phyloP scores from a whole-genome alignment of 108 stramenopile species.

The Nitzschia sp. region DNA sequence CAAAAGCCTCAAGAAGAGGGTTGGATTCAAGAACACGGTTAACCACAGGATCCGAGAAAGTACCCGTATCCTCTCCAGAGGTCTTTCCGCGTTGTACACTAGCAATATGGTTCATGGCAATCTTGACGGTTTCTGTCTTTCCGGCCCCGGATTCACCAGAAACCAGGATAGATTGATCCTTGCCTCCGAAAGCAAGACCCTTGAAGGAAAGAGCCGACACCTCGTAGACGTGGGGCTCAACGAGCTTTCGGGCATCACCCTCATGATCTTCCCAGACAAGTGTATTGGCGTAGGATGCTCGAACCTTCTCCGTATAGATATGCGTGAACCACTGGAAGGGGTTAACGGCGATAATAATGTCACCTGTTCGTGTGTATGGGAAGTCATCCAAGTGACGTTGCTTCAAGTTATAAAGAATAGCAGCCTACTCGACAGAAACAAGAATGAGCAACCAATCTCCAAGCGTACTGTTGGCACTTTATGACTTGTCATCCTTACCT shows the following conservation, averaged over 20 bases:
- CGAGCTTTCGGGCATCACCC: constrained; percentile 37
- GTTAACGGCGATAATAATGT: constrained; percentile 93
- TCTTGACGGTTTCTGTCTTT: constrained; percentile 94
- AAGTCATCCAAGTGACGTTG: constrained; percentile 63
- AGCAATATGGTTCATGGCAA: constrained; percentile 89
- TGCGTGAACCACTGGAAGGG: constrained; percentile 89
- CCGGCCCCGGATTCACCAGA: constrained; percentile 92
- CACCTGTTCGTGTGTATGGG: constrained; percentile 92
- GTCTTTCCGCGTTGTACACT: constrained; percentile 61
- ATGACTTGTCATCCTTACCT: constrained; percentile 40
- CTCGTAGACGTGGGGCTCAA: constrained; percentile 83
- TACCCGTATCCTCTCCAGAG: background rate
- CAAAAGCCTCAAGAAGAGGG: constrained; percentile 89
- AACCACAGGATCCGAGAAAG: constrained; percentile 49
- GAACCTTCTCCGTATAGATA: constrained; percentile 72
- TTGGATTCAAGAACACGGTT: constrained; percentile 84
- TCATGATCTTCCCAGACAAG: constrained; percentile 57
- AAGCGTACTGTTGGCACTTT: background rate
- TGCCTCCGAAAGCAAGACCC: constrained; percentile 65
- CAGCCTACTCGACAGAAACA: constrained; percentile 38
- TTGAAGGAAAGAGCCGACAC: constrained; percentile 70
- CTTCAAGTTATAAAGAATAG: constrained; percentile 89
- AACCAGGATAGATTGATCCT: constrained; percentile 84
- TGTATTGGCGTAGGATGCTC: constrained; percentile 58
- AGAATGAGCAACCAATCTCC: background rate